A percentile compares a stretch with the other conserved stretches of the same genome.
These are phyloP conservation scores for Gloeopeniophorella convolvens DNA, from an alignment of 768 basidiomycete species.

Conservation along the genomic window DNA sequence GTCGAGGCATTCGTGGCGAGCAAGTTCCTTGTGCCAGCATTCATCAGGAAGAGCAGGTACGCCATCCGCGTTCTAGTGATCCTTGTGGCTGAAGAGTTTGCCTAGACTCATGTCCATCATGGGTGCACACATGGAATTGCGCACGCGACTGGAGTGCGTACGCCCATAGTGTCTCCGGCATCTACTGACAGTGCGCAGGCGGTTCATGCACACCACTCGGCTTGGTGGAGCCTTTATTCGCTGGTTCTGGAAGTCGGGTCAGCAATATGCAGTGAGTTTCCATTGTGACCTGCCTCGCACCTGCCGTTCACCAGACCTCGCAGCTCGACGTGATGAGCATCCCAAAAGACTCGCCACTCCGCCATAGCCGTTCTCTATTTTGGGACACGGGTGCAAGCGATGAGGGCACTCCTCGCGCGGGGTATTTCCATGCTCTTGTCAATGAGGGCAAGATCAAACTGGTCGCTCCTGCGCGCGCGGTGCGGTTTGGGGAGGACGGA, in stretches of 20 bases:
- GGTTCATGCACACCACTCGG: slow-evolving; percentile 55
- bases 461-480: slow-evolving; percentile 37
- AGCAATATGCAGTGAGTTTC: slow-evolving; percentile 35
- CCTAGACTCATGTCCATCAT: slow-evolving; percentile 45
- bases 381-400: slow-evolving; percentile 43
- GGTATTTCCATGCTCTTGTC: slow-evolving; percentile 46
- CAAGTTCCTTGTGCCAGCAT: slow-evolving; percentile 42
- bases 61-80: no score
- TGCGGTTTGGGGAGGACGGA: slow-evolving; percentile 31
- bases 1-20: slow-evolving; percentile 46
- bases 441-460: slow-evolving; percentile 45
- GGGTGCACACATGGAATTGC: slow-evolving; percentile 41
- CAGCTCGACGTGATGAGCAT: slow-evolving; percentile 33
- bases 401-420: slow-evolving; percentile 41
- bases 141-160: slow-evolving; percentile 47
- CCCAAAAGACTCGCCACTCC: slow-evolving; percentile 44
- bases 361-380: slow-evolving; percentile 34
- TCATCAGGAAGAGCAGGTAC: slow-evolving; percentile 57
- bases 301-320: no score
- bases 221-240: slow-evolving; percentile 47
- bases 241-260: slow-evolving; percentile 42
- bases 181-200: slow-evolving; percentile 30
- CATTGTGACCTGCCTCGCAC: neutral
- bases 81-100: no score
- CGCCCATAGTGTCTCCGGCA: neutral